These are phyloP conservation scores for Colletotrichum eremochloae DNA, from an alignment of 2,329 filamentous ascomycete species.

Conservation along the genomic window DNA sequence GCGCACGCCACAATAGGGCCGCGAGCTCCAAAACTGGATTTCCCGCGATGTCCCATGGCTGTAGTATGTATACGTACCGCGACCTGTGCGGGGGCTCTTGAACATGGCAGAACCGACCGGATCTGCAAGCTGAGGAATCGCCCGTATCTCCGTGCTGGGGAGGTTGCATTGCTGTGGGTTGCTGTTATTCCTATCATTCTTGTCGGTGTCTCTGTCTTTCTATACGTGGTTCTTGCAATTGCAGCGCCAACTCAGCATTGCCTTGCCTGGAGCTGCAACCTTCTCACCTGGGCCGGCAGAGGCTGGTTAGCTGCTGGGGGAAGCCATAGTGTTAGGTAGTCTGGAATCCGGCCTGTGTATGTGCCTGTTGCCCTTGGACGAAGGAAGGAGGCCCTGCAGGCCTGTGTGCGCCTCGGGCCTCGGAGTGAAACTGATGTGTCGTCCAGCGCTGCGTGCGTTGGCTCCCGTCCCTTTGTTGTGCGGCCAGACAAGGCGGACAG, in stretches of 20 bases:
- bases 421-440: conserved; percentile 26
- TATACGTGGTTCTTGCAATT: conserved; percentile 8
- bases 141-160: background rate
- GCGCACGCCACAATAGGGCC: conserved; percentile 17
- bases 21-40: conserved; percentile 8
- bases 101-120: background rate
- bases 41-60: background rate
- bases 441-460: conserved; percentile 30
- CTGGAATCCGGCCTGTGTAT: background rate
- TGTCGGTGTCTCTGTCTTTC: background rate
- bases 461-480: conserved; percentile 26
- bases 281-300: background rate
- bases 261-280: background rate
- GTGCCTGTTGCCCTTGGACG: background rate
- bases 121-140: conserved; percentile 18
- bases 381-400: background rate
- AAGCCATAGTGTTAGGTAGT: background rate
- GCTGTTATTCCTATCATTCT: background rate
- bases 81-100: background rate
- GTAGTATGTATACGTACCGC: background rate
- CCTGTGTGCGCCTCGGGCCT: background rate
- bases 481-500: conserved; percentile 2
- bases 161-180: conserved; percentile 9
- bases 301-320: background rate
- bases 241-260: conserved; percentile 27